phyloP scores from a whole-genome alignment of 164 flowering plant genomes.

The Nymphaea colorata region DNA sequence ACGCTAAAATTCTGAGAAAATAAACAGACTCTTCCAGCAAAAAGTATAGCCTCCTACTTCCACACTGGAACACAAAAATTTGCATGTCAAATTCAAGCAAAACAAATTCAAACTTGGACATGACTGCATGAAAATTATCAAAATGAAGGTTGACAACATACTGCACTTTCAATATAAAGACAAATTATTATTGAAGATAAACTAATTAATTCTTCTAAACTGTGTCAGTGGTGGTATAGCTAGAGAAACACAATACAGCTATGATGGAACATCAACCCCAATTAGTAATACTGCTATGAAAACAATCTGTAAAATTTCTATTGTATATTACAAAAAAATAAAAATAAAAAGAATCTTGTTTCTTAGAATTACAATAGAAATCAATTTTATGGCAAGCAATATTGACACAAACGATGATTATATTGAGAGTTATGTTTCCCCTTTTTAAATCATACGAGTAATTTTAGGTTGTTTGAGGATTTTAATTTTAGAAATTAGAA shows the following conservation, averaged over 20 bases:
- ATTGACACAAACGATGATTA: too few species aligned
- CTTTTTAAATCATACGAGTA: too few species aligned
- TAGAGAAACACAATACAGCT: background rate
- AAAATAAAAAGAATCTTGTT: too few species aligned
- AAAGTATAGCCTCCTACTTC: background rate
- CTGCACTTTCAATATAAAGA: background rate
- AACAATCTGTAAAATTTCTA: too few species aligned
- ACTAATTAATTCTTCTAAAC: background rate
- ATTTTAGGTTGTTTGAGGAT: too few species aligned
- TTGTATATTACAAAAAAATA: too few species aligned
- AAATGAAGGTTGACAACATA: background rate
- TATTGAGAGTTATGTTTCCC: too few species aligned
- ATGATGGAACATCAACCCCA: background rate
- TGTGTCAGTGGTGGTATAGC: background rate
- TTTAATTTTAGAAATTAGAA: too few species aligned
- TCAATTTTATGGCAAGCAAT: too few species aligned
- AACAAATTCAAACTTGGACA: background rate
- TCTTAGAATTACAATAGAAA: too few species aligned
- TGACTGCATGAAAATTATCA: background rate
- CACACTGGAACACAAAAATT: background rate
- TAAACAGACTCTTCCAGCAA: background rate
- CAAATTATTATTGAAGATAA: background rate
- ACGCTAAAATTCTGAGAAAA: too few species aligned
- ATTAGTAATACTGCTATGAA: too few species aligned
- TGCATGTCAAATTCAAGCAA: background rate